Percentiles rank a stretch among this genome's conserved stretches.
phyloP scores from a whole-genome alignment of 192 early-diverging fungal species.

The Backusella luteola region DNA sequence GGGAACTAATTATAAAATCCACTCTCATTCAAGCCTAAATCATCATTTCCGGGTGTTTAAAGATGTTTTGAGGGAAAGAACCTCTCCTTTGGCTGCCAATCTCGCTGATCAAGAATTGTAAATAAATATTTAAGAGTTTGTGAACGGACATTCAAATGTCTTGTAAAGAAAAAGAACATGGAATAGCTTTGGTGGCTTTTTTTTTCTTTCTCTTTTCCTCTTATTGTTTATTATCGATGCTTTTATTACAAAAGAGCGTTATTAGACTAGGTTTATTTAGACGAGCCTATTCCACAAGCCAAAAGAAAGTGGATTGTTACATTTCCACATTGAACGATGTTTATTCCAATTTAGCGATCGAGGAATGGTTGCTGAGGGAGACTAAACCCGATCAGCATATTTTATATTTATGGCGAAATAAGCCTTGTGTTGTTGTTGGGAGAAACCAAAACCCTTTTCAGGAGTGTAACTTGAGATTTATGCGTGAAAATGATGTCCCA shows the following conservation, averaged over 20 bases:
- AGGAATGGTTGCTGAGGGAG: slow-evolving; percentile 85
- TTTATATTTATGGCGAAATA: slow-evolving; percentile 89
- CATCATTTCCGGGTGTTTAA: slow-evolving; percentile 68
- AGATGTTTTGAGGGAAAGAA: background rate
- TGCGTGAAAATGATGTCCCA: slow-evolving; percentile 67
- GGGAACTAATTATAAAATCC: slow-evolving; percentile 65
- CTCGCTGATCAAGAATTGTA: slow-evolving; percentile 14
- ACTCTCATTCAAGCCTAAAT: slow-evolving; percentile 67
- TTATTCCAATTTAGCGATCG: slow-evolving; percentile 82
- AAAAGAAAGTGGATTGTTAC: slow-evolving; percentile 49
- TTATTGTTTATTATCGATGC: background rate
- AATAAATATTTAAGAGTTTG: background rate
- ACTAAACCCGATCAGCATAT: slow-evolving; percentile 63
- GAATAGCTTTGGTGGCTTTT: background rate
- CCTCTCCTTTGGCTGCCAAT: background rate
- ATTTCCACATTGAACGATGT: slow-evolving; percentile 70
- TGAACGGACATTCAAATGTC: background rate
- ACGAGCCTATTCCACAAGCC: background rate
- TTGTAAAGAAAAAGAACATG: background rate
- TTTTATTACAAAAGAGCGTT: background rate
- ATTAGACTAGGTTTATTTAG: background rate
- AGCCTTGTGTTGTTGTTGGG: slow-evolving; percentile 86
- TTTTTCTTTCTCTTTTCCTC: background rate
- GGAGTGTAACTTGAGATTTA: slow-evolving; percentile 79
- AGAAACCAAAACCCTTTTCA: slow-evolving; percentile 99